Base-by-base conservation (phyloP, 306 rosid species). In the Casuarina cunninghamiana region DNA sequence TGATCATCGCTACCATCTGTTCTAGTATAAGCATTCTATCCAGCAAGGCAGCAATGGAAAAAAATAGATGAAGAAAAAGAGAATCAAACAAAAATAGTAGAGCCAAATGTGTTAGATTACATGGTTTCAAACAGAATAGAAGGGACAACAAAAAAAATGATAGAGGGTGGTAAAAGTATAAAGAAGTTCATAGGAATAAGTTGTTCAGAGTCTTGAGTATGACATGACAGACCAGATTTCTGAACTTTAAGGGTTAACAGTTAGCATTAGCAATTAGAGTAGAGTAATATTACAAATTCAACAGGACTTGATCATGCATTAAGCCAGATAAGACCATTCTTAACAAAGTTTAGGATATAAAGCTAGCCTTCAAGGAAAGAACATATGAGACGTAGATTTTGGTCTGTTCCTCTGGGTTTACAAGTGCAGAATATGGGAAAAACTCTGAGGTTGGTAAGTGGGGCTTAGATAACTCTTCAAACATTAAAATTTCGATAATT, bases 1-100 rank as follows among this genome's bases (percentile, higher is more conserved):
- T 84, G 83, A 57, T 78, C 87, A 67, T 74, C 88, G 65, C 62
- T 37, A 62, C 77, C 83, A 53, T 86, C 90, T n/a, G 86, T 67
- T 74, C 75, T 76, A 37, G 69, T 57, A 75, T 69, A 80, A 53
- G 80, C 32, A 76, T 72, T 82, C 92, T 89, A 76, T 46, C 58
- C 63, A 83, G 54, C 42, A 74, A 10, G 19, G 11, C 50, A 69
- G 32, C 21, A 38, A 65, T 76, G 1, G 39, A 62, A 43, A 5
- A 10, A 50, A 43, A 45, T 7, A 70, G 2, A n/a, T 55, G 43
- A 26, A 26, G 12, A 74, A 26, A 19, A 13, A 55, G 43, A 53
- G 57, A 53, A 53, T 15, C 43, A 15, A 74, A 42, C 53, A 50
- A 74, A 8, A 57, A 38, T 39, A 46, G 62, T 48, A 58, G 71